Conservation (phyloP, 352 stramenopile species). For the Phytophthora cryptogea region DNA sequence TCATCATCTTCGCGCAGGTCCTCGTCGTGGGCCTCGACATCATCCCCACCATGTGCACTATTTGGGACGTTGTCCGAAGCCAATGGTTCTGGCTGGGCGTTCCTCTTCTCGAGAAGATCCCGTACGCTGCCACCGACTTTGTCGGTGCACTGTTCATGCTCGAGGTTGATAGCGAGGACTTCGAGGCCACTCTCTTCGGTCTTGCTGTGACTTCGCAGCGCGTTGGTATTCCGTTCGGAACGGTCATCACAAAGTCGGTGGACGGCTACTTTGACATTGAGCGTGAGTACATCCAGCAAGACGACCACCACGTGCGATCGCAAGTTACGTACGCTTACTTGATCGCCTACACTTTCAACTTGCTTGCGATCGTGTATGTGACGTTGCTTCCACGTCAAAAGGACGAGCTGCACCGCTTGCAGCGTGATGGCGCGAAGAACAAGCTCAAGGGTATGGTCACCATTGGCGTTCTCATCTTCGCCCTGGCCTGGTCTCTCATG, state of each 20-base stretch:
- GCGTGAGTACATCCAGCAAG: constrained; percentile 41
- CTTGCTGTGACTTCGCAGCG: constrained; percentile 45
- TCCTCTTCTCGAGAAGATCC: constrained; percentile 58
- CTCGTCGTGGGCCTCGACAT: constrained; percentile 53
- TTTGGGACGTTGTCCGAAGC: constrained; percentile 69
- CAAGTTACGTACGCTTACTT: constrained; percentile 61
- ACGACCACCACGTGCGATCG: constrained; percentile 50
- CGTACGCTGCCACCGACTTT: constrained; percentile 41
- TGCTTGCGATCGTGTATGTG: constrained; percentile 50
- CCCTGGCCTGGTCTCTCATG: constrained; percentile 58
- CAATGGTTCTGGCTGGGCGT: constrained; percentile 74
- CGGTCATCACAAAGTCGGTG: constrained; percentile 63
- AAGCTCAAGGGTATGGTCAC: constrained; percentile 37
- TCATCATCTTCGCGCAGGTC: constrained; percentile 48
- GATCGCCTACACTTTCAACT: constrained; percentile 63
- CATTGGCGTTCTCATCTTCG: constrained; percentile 44
- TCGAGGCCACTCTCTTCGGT: constrained; percentile 58
- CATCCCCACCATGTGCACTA: constrained; percentile 59
- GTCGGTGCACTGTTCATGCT: constrained; percentile 59
- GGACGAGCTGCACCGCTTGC: constrained; percentile 45
- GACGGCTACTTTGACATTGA: constrained; percentile 62
- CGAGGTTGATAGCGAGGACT: constrained; percentile 52
- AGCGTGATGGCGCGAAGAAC: constrained; percentile 45
- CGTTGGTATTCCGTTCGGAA: constrained; percentile 52
- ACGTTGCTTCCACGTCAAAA: constrained; percentile 62